Evolutionary conservation across 2,329 filamentous ascomycete species (phyloP).

Genomic region (Monosporascus sp.): DNA sequence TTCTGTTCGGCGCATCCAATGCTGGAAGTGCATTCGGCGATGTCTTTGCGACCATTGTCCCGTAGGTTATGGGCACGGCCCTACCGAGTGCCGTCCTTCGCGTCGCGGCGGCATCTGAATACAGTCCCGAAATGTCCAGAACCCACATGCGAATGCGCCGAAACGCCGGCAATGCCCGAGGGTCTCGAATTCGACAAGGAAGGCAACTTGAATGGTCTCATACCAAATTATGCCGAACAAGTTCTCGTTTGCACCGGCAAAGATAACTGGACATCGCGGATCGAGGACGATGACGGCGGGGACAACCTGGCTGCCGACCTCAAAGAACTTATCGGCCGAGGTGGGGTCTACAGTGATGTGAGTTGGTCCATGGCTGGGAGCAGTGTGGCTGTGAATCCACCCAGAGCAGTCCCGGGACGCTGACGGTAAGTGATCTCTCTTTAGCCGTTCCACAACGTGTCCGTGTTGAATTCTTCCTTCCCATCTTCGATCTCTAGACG

Average conservation of each 20-base stretch:
- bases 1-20: background rate
- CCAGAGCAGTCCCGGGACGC: slow-evolving; percentile 7
- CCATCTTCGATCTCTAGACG: slow-evolving; percentile 46
- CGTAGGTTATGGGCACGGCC: slow-evolving; percentile 6
- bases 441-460: slow-evolving; percentile 78
- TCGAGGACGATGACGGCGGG: slow-evolving; percentile 71
- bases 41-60: slow-evolving; percentile 18
- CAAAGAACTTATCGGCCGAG: slow-evolving; percentile 62
- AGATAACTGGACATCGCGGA: slow-evolving; percentile 74
- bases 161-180: slow-evolving; percentile 56
- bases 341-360: slow-evolving; percentile 63
- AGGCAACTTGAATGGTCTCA: slow-evolving; percentile 66
- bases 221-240: slow-evolving; percentile 74
- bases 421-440: slow-evolving; percentile 25
- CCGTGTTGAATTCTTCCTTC: slow-evolving; percentile 73
- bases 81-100: background rate
- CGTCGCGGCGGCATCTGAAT: slow-evolving; percentile 13
- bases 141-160: slow-evolving; percentile 70
- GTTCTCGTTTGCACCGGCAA: slow-evolving; percentile 78
- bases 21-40: slow-evolving; percentile 1
- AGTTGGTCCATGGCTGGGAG: slow-evolving; percentile 22
- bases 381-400: no score
- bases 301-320: slow-evolving; percentile 66
- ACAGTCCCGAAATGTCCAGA: slow-evolving; percentile 60
- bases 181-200: slow-evolving; percentile 70